Percentiles rank a stretch among this genome's conserved stretches.
phyloP scores from a whole-genome alignment of 208 protist genomes.

The Leishmania guyanensis region DNA sequence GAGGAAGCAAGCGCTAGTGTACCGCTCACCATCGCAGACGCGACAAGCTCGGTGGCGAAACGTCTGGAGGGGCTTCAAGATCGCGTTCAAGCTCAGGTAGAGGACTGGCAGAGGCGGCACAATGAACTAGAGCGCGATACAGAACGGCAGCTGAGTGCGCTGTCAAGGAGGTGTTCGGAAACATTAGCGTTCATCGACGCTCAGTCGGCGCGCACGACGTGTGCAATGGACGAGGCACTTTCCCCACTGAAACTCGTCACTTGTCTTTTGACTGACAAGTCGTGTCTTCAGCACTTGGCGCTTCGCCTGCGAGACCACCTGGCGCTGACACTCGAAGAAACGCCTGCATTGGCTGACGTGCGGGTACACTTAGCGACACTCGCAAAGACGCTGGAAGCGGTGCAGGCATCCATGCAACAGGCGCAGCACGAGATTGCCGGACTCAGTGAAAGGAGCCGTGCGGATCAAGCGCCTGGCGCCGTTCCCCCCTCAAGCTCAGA shows the following conservation, averaged over 20 bases:
- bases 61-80: constrained; percentile 14
- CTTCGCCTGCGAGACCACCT: constrained; percentile 17
- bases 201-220: not conserved
- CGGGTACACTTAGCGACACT: constrained; percentile 7
- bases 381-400: not conserved
- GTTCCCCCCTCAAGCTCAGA: not conserved
- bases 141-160: not conserved
- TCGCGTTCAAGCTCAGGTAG: not conserved
- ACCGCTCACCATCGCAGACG: not conserved
- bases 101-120: constrained; percentile 1
- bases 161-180: constrained; percentile 2
- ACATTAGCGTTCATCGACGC: not conserved
- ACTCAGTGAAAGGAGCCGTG: not conserved
- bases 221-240: not conserved
- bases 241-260: constrained; percentile 9
- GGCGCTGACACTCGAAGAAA: not conserved
- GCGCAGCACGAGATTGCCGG: constrained; percentile 2
- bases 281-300: constrained; percentile 14
- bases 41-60: constrained; percentile 1
- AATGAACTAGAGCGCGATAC: constrained; percentile 7
- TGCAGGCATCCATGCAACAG: constrained; percentile 3
- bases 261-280: not conserved
- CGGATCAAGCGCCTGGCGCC: not conserved
- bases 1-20: not conserved
- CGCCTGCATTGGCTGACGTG: constrained; percentile 8